A percentile compares a stretch with the other conserved stretches of the same genome.
Evolutionary conservation across 2,329 filamentous ascomycete species (phyloP).

Genomic region (Scedosporium dehoogii): DNA sequence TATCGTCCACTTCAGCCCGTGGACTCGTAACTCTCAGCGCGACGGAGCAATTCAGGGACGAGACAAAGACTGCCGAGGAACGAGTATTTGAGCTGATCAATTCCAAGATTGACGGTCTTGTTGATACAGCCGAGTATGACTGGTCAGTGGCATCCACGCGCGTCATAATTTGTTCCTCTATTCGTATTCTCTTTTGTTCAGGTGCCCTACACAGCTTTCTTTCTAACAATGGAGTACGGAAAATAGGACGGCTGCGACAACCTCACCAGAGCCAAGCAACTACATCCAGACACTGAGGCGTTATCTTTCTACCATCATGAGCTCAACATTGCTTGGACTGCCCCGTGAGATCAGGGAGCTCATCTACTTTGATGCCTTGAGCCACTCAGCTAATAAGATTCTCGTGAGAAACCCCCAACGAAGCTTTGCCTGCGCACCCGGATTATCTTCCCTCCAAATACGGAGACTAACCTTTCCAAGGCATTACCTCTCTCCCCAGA

Average conservation of each 20-base stretch:
- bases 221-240: too few relatives aligned
- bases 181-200: too few relatives aligned
- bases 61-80: slow-evolving; percentile 94
- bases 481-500: slow-evolving; percentile 66
- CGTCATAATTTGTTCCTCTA: too few relatives aligned
- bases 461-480: slow-evolving; percentile 22
- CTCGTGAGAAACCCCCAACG: slow-evolving; percentile 39
- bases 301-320: slow-evolving; percentile 95
- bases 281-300: slow-evolving; percentile 94
- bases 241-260: slow-evolving; percentile 42
- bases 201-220: too few relatives aligned
- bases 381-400: slow-evolving; percentile 80
- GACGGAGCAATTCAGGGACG: slow-evolving; percentile 74
- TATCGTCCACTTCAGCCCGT: slow-evolving; percentile 72
- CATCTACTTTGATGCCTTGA: slow-evolving; percentile 94
- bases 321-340: slow-evolving; percentile 81
- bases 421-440: too few relatives aligned
- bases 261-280: slow-evolving; percentile 66
- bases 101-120: slow-evolving; percentile 94
- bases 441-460: not conserved
- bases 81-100: slow-evolving; percentile 98
- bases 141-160: too few relatives aligned
- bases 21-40: slow-evolving; percentile 72
- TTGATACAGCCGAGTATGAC: slow-evolving; percentile 95
- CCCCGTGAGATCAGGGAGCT: slow-evolving; percentile 94